Percentiles rank a stretch among this genome's conserved stretches.
Evolutionary conservation across 2,329 filamentous ascomycete species (phyloP).

Genomic region (Lecanicillium sp.): DNA sequence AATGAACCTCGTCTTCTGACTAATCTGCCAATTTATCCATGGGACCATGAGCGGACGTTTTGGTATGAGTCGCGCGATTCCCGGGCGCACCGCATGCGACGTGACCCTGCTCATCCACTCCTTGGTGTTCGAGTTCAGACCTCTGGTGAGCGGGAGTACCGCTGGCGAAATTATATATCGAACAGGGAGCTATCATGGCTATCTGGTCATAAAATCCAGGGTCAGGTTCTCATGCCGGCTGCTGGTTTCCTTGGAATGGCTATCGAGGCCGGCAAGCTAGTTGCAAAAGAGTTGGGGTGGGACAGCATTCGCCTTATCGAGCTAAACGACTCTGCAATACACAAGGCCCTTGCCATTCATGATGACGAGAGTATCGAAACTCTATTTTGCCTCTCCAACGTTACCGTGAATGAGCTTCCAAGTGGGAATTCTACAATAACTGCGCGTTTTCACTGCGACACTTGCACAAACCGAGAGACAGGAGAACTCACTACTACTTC

Average conservation of each 20-base stretch:
- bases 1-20: constrained; percentile 6
- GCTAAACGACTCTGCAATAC: constrained; percentile 10
- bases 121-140: constrained; percentile 25
- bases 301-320: constrained; percentile 7
- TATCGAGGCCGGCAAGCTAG: constrained; percentile 27
- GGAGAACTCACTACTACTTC: constrained; percentile 8
- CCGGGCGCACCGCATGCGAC: constrained; percentile 29
- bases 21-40: constrained; percentile 22
- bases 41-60: constrained; percentile 20
- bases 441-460: constrained; percentile 5
- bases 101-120: constrained; percentile 29
- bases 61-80: constrained; percentile 17
- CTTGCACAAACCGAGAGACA: constrained; percentile 5
- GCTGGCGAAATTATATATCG: constrained; percentile 39
- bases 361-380: constrained; percentile 11
- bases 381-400: constrained; percentile 8
- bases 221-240: constrained; percentile 34
- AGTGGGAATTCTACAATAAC: constrained; percentile 3
- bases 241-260: constrained; percentile 35
- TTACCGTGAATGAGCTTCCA: constrained; percentile 6
- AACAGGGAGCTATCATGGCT: constrained; percentile 44
- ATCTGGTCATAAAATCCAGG: constrained; percentile 47
- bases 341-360: constrained; percentile 10
- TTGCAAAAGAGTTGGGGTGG: constrained; percentile 7
- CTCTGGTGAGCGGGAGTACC: constrained; percentile 19